These are phyloP conservation scores for Didymella pomorum DNA, from an alignment of 2,329 filamentous ascomycete genomes.

Conservation along the genomic window DNA sequence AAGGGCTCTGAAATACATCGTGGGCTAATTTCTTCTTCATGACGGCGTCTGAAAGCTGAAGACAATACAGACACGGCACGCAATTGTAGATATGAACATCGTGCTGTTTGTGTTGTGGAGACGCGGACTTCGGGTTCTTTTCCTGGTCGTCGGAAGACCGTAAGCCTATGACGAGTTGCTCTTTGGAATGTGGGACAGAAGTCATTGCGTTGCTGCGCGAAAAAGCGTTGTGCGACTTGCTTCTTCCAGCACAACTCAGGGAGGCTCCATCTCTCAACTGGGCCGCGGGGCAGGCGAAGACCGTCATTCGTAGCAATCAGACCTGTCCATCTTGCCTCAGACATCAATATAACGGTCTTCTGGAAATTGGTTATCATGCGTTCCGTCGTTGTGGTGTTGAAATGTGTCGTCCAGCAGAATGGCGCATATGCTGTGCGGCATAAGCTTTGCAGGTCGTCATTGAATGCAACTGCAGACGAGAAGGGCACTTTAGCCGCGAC, in stretches of 20 bases:
- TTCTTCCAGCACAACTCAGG: conserved; percentile 12
- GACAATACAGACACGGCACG: background rate
- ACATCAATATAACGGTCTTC: background rate
- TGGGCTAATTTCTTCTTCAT: conserved; percentile 2
- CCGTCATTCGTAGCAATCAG: conserved; percentile 1
- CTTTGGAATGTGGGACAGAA: conserved; percentile 21
- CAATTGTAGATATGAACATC: background rate
- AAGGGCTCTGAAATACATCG: conserved; percentile 11
- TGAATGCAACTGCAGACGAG: conserved; percentile 21
- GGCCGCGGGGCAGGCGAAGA: background rate
- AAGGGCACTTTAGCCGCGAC: conserved; percentile 12
- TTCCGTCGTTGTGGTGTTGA: conserved; percentile 18
- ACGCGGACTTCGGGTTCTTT: conserved; percentile 7
- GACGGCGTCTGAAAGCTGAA: background rate
- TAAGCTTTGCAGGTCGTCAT: conserved; percentile 18
- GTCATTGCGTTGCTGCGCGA: conserved; percentile 18
- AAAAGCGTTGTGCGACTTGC: conserved; percentile 19
- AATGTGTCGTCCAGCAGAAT: conserved; percentile 4
- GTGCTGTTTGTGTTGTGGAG: conserved; percentile 3
- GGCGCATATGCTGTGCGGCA: conserved; percentile 11
- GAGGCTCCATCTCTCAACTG: background rate
- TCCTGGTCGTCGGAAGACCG: conserved; percentile 13
- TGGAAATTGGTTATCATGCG: conserved; percentile 4
- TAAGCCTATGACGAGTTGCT: conserved; percentile 13
- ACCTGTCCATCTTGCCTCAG: background rate